Conservation (phyloP, 306 rosid genomes). For the Sechiopsis laciniata region DNA sequence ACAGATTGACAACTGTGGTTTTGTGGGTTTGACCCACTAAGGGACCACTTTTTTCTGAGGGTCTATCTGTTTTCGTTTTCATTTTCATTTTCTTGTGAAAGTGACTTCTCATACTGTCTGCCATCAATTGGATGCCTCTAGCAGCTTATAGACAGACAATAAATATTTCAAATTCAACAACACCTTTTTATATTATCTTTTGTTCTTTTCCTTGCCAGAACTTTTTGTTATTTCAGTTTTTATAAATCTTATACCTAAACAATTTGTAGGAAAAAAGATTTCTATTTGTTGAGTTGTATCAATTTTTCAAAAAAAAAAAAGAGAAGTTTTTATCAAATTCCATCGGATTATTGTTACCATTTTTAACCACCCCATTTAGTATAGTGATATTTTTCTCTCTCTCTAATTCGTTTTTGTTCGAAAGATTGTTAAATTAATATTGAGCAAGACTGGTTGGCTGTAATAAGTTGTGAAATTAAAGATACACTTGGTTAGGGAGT, state of each 20-base stretch:
- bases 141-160: not conserved
- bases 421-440: too few relatives aligned
- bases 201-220: not conserved
- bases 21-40: constrained; percentile 5
- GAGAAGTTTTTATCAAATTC: too few relatives aligned
- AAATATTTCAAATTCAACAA: not conserved
- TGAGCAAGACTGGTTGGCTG: too few relatives aligned
- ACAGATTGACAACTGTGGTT: not conserved
- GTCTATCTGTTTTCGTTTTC: not conserved
- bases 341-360: too few relatives aligned
- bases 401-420: too few relatives aligned
- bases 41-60: constrained; percentile 9
- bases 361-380: too few relatives aligned
- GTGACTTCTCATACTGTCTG: constrained; percentile 8
- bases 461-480: too few relatives aligned
- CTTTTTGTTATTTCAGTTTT: not conserved
- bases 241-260: not conserved
- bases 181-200: not conserved
- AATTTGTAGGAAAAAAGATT: not conserved
- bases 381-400: too few relatives aligned
- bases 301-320: too few relatives aligned
- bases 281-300: too few relatives aligned
- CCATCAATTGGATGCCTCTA: not conserved
- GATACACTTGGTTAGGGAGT: too few relatives aligned
- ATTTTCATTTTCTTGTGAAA: not conserved